Evolutionary conservation across 192 early-diverging fungal genomes (phyloP).

Genomic region (Dissophora globulifera): DNA sequence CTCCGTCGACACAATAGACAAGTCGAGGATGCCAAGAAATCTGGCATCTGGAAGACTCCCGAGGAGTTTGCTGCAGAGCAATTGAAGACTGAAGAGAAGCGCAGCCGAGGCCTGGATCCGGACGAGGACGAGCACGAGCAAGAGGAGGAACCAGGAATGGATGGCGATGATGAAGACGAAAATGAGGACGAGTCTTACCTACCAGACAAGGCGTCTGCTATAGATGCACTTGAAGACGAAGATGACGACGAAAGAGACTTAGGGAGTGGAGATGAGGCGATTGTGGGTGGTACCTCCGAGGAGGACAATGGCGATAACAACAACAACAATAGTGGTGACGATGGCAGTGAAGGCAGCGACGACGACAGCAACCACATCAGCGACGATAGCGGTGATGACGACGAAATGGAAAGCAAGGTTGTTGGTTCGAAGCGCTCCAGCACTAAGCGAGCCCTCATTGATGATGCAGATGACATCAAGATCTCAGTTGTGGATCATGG

Average conservation of each 20-base stretch:
- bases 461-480: slow-evolving; percentile 27
- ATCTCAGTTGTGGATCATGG: slow-evolving; percentile 30
- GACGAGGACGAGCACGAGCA: slow-evolving; percentile 17
- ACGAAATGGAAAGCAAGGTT: slow-evolving; percentile 1
- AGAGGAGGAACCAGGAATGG: slow-evolving; percentile 2
- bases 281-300: too few relatives aligned
- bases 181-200: slow-evolving; percentile 10
- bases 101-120: slow-evolving; percentile 11
- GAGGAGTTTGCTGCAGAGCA: slow-evolving; percentile 38
- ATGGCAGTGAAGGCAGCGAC: not conserved
- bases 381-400: too few relatives aligned
- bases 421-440: not conserved
- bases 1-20: slow-evolving; percentile 14
- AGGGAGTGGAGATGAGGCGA: too few relatives aligned
- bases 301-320: not conserved
- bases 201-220: not conserved
- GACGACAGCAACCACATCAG: not conserved
- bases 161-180: not conserved
- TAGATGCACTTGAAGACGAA: not conserved
- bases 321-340: not conserved
- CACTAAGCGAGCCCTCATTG: slow-evolving; percentile 2
- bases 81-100: slow-evolving; percentile 22
- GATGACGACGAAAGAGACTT: slow-evolving; percentile 4
- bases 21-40: slow-evolving; percentile 27
- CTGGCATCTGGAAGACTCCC: slow-evolving; percentile 22